These are phyloP conservation scores for Asclepias syriaca DNA, from an alignment of 257 asterid species.

Conservation along the genomic window DNA sequence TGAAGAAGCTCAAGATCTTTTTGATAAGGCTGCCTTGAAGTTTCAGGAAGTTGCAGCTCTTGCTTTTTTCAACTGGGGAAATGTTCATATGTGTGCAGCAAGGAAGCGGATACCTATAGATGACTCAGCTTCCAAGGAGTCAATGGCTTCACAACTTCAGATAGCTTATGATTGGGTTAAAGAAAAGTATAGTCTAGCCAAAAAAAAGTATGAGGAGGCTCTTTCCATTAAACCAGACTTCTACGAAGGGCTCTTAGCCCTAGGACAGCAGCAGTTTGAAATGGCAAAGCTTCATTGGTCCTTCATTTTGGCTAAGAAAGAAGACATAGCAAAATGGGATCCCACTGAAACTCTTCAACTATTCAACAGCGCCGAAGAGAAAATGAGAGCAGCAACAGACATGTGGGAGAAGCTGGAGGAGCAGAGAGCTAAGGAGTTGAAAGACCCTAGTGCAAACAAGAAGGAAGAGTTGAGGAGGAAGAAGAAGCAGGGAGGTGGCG, in stretches of 20 bases:
- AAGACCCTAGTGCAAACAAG: constrained; percentile 54
- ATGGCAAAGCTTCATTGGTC: constrained; percentile 99
- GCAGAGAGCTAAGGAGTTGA: constrained; percentile 66
- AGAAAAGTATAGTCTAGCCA: constrained; percentile 75
- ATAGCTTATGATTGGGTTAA: constrained; percentile 82
- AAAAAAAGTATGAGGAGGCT: constrained; percentile 78
- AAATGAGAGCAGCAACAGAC: constrained; percentile 82
- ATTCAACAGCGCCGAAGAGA: constrained; percentile 73
- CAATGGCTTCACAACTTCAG: constrained; percentile 66
- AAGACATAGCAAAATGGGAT: constrained; percentile 77
- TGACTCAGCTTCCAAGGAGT: constrained; percentile 66
- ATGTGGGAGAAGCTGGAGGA: constrained; percentile 97
- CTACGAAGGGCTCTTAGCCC: constrained; percentile 78
- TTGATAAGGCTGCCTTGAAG: constrained; percentile 73
- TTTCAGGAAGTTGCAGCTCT: constrained; percentile 97
- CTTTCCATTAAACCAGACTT: constrained; percentile 70
- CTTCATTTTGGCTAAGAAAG: constrained; percentile 72
- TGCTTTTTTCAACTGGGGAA: constrained; percentile 98
- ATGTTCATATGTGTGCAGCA: constrained; percentile 97
- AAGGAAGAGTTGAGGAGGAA: constrained; percentile 62
- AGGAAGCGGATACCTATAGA: constrained; percentile 87
- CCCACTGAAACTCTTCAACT: constrained; percentile 70
- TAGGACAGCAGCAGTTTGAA: constrained; percentile 95
- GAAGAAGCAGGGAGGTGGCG: constrained; percentile 55
- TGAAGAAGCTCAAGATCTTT: constrained; percentile 84